phyloP scores from a whole-genome alignment of 1,139 yeast species.

The Geotrichum aggregatum region DNA sequence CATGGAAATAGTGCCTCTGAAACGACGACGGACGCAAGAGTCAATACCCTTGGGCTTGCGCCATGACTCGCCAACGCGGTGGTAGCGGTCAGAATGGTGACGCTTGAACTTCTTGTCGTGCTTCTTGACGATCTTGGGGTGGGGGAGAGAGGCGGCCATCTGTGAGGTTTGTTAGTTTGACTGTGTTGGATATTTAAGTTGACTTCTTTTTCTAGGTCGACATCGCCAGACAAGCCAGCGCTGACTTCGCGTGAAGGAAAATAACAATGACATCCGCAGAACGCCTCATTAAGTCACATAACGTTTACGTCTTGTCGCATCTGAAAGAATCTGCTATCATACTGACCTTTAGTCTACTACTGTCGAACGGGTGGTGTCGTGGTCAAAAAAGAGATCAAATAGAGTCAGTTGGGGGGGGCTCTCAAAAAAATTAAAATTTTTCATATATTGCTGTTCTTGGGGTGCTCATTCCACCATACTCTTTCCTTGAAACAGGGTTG shows the following conservation, averaged over 20 bases:
- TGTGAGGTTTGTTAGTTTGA: slow-evolving; percentile 19
- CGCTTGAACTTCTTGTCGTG: slow-evolving; percentile 98
- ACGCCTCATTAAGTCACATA: background rate
- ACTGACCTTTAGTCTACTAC: slow-evolving; percentile 21
- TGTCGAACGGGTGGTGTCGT: slow-evolving; percentile 19
- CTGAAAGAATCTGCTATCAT: no score
- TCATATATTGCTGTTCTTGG: no score
- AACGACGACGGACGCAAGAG: slow-evolving; percentile 99
- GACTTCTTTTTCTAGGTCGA: no score
- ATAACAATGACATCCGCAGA: background rate
- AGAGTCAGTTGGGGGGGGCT: no score
- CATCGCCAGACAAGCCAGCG: background rate
- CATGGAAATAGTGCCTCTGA: slow-evolving; percentile 98
- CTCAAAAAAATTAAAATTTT: no score
- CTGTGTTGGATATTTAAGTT: background rate
- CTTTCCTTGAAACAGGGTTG: no score
- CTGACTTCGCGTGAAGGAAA: background rate
- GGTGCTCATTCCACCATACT: no score
- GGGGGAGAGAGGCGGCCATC: slow-evolving; percentile 97
- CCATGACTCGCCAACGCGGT: slow-evolving; percentile 98
- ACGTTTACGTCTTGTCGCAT: background rate
- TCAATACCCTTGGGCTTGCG: slow-evolving; percentile 99
- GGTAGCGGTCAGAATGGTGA: slow-evolving; percentile 99
- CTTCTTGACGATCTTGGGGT: slow-evolving; percentile 99
- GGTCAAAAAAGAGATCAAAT: slow-evolving; percentile 8